phyloP scores from a whole-genome alignment of 2,329 filamentous ascomycete species.

The Dendrostoma leiphaemia region DNA sequence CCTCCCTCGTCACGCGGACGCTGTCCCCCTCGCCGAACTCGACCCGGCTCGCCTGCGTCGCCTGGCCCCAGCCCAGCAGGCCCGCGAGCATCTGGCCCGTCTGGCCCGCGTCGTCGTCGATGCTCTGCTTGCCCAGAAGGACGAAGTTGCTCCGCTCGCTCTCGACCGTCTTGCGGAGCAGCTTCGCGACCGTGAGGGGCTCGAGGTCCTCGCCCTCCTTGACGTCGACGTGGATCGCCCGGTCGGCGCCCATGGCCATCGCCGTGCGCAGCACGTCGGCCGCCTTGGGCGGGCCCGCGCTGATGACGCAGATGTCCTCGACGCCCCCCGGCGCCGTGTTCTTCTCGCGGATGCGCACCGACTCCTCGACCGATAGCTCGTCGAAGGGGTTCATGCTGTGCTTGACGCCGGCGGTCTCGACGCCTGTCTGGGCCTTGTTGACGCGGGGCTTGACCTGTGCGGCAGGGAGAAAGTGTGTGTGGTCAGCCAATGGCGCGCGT shows the following conservation, averaged over 20 bases:
- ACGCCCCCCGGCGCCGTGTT: conserved; percentile 71
- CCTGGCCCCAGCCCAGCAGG: conserved; percentile 87
- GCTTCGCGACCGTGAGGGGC: conserved; percentile 88
- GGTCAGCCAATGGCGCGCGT: no score
- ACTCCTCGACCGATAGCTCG: conserved; percentile 96
- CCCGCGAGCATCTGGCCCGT: conserved; percentile 98
- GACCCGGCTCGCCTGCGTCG: conserved; percentile 87
- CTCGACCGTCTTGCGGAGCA: conserved; percentile 76
- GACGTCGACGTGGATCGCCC: conserved; percentile 81
- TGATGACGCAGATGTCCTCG: conserved; percentile 87
- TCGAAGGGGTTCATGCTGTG: conserved; percentile 99
- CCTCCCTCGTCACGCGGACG: conserved; percentile 82
- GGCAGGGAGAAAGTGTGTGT: conserved; percentile 8
- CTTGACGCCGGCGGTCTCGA: conserved; percentile 91
- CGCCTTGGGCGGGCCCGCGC: conserved; percentile 83
- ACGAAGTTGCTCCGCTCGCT: conserved; percentile 88
- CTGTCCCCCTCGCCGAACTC: conserved; percentile 68
- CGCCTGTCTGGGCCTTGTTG: conserved; percentile 74
- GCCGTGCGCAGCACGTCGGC: conserved; percentile 89
- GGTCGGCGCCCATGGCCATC: conserved; percentile 98
- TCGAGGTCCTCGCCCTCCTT: conserved; percentile 76
- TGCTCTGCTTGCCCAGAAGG: conserved; percentile 94
- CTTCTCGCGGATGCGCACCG: conserved; percentile 89
- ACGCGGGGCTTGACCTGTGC: conserved; percentile 69
- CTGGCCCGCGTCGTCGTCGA: conserved; percentile 93